Evolutionary conservation across 2,329 filamentous ascomycete genomes (phyloP), one percentile per base, ranked within the genome.

Genomic region (Botrytis squamosa): DNA sequence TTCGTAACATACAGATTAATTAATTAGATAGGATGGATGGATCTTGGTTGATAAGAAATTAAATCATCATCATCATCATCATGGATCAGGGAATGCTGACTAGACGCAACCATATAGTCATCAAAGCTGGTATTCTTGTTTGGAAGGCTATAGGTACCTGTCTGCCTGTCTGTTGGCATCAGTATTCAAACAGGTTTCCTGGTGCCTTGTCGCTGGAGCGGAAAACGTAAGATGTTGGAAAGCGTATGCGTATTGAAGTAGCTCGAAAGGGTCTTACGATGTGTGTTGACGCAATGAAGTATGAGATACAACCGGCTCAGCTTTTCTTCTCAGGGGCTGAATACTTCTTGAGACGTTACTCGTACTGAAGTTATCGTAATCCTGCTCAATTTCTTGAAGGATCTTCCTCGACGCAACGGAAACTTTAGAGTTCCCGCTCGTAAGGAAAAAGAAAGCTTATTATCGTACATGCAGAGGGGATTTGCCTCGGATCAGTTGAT

Each of bases 81-180:
- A 68, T 55, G 65, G 36, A 68, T 68, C 65, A 68, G 25, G 65
- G 46, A 22, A 42, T 68, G 49, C 18, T 52, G 63, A 66, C 44
- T 9, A 38, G 64, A 52, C 12, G 12, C 44, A 67, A 52, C 64
- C 36, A 38, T 38, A 66, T 14, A 18, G 16, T 9, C 8, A 29
- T 40, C 9, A 57, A 57, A 33, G 36, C 25, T 18, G 25, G 36
- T 9, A 68, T 38, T 16, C 29, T 42, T 57, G 36, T 22, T 40
- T 29, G 16, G 10, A 68, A 68, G 46, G 36, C 42, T 40, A 18
- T 16, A 25, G 38, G 4, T 33, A 16, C 49, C 44, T 52, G 40
- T 20, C 33, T n/a, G 9, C 7, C 59, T 33, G n/a, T n/a, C 8
- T 65, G n/a, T 44, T 46, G n/a, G 40, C 20, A 55, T 55, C 33